Evolutionary conservation across 805 yeast species (phyloP), one percentile per base, ranked within the genome.

Genomic region (Metschnikowia bowlesiae): DNA sequence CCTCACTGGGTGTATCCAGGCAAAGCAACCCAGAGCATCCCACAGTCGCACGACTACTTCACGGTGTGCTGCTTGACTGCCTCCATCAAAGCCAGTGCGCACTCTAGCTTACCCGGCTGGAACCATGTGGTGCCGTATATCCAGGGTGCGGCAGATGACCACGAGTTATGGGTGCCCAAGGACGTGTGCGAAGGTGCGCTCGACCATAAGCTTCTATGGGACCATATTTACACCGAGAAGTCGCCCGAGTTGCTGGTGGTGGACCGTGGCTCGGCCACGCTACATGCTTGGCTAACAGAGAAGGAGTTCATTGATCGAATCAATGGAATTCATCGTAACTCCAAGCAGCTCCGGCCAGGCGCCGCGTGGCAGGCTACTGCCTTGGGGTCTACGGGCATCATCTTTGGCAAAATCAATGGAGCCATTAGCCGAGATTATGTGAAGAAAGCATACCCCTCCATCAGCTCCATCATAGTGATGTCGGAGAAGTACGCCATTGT

Each of bases 91-190:
- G 31, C 36, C n/a, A 18, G 39, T 0, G 51, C 56, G 0, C 53
- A 51, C 3, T 39, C 45, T 16, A 30, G 43, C 10, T 50, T 51
- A 4, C 52, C 52, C 29, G 46, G 40, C 3, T 54, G 60, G 59
- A 22, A 29, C 18, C 48, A 29, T 32, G 29, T 39, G 6, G 66
- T 68, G 64, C 56, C 63, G 22, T 90, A 90, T 61, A 87, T 89
- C 1, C 97, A 89, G 65, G 97, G 97, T 1, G 94, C 96, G 0
- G 97, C 94, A 0, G 97, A 90, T 65, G 97, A 91, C 60, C 96
- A 90, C 63, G 97, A 90, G 60, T 70, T 84, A 9, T 90, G 97
- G 97, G 68, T 69, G 0, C 62, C 73, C 1, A 53, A 53, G 34
- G 65, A 63, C 4, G 44, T 69, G 1, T 68, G 71, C 35, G 78